These are phyloP conservation scores for Ceratocystis eucalypticola DNA, from an alignment of 2,329 filamentous ascomycete genomes.

Conservation along the genomic window DNA sequence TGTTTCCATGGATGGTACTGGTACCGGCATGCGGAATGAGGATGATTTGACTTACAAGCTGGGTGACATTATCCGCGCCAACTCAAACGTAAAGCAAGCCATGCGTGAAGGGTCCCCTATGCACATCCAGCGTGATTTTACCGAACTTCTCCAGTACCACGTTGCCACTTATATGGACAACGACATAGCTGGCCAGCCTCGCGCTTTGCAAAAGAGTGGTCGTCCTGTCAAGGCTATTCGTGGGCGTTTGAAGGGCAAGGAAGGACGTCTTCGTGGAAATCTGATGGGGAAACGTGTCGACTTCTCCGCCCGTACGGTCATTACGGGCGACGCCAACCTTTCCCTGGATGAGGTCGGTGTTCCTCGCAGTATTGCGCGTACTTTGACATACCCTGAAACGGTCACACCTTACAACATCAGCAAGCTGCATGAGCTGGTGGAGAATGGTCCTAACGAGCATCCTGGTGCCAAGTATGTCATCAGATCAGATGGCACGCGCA, in stretches of 20 bases:
- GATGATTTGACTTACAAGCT: conserved; percentile 99
- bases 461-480: conserved; percentile 96
- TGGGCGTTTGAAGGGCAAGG: conserved; percentile 95
- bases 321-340: conserved; percentile 94
- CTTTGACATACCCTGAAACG: conserved; percentile 89
- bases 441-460: conserved; percentile 88
- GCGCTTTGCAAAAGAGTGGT: conserved; percentile 91
- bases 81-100: conserved; percentile 83
- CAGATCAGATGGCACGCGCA: conserved; percentile 80
- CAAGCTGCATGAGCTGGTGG: conserved; percentile 75
- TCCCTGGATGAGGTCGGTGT: conserved; percentile 96
- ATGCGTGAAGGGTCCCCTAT: conserved; percentile 83
- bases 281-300: conserved; percentile 99
- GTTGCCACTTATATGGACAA: conserved; percentile 99
- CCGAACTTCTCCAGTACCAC: conserved; percentile 87
- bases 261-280: conserved; percentile 93
- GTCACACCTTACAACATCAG: conserved; percentile 97
- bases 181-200: conserved; percentile 89
- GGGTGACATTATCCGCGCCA: conserved; percentile 94
- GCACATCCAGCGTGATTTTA: conserved; percentile 83
- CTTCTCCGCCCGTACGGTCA: conserved; percentile 98
- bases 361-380: conserved; percentile 81
- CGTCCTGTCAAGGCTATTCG: conserved; percentile 94
- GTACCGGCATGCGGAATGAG: conserved; percentile 84
- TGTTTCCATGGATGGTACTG: conserved; percentile 92